Conservation (phyloP, 352 stramenopile species). For the Phytophthora podocarpi region DNA sequence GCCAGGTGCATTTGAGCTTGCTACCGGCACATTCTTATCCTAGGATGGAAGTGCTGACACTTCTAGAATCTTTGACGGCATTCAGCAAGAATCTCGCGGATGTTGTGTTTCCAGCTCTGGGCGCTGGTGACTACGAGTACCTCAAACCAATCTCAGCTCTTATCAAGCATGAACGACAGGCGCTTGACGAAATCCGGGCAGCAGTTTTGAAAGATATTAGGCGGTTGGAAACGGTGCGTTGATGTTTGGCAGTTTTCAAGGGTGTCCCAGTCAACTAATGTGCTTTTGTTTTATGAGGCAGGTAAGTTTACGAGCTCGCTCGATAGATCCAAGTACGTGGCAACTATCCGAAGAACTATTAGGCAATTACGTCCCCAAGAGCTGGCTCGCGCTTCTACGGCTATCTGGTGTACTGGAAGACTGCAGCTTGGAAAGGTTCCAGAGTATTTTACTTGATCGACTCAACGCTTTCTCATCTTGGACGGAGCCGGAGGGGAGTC, state of each 20-base stretch:
- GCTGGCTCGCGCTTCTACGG: slow-evolving; percentile 17
- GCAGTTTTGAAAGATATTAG: slow-evolving; percentile 29
- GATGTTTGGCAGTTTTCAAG: too few species aligned
- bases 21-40: background rate
- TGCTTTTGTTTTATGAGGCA: background rate
- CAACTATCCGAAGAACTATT: slow-evolving; percentile 6
- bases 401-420: background rate
- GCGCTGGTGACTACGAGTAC: slow-evolving; percentile 19
- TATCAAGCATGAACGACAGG: slow-evolving; percentile 21
- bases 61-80: slow-evolving; percentile 11
- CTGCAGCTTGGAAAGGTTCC: slow-evolving; percentile 41
- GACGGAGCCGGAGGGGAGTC: slow-evolving; percentile 25
- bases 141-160: slow-evolving; percentile 36
- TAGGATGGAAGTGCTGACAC: background rate
- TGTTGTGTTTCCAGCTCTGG: background rate
- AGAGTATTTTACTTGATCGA: slow-evolving; percentile 35
- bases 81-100: slow-evolving; percentile 11
- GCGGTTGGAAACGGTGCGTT: slow-evolving; percentile 32
- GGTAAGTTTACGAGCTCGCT: slow-evolving; percentile 1
- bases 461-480: slow-evolving; percentile 49
- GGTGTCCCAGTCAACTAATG: too few species aligned
- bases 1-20: background rate
- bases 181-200: slow-evolving; percentile 20
- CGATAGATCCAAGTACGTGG: slow-evolving; percentile 12
- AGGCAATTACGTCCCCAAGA: background rate